Evolutionary conservation across 225 moss, liverwort and hornwort genomes (phyloP).

Genomic region (Bryoerythrophyllum caledonicum): DNA sequence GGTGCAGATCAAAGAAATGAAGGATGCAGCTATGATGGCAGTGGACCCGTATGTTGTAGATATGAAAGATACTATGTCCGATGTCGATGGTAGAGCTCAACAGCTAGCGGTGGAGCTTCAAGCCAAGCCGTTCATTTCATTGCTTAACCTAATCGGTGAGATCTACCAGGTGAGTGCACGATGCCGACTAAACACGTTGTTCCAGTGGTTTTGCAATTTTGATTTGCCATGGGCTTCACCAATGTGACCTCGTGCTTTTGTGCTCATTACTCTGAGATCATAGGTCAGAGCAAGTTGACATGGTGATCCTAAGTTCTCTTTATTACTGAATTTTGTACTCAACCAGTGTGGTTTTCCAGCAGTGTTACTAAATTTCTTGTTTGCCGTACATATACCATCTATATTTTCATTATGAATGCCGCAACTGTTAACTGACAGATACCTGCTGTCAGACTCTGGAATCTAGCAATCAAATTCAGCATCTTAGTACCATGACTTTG

Average conservation of each 20-base stretch:
- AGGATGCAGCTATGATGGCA: slow-evolving; percentile 77
- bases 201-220: slow-evolving; percentile 4
- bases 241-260: slow-evolving; percentile 1
- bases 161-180: slow-evolving; percentile 74
- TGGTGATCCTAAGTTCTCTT: slow-evolving; percentile 14
- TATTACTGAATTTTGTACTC: not conserved
- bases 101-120: slow-evolving; percentile 77
- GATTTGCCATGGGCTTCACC: not conserved
- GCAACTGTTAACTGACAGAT: not conserved
- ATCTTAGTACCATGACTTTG: not conserved
- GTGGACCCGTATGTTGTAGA: slow-evolving; percentile 69
- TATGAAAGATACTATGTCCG: slow-evolving; percentile 59
- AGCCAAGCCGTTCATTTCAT: slow-evolving; percentile 91
- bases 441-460: slow-evolving; percentile 2
- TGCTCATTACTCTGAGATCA: slow-evolving; percentile 8
- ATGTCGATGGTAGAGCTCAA: slow-evolving; percentile 69
- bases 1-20: slow-evolving; percentile 88
- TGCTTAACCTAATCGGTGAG: slow-evolving; percentile 85
- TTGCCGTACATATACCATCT: not conserved
- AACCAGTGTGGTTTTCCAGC: slow-evolving; percentile 8
- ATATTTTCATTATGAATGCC: slow-evolving; percentile 6
- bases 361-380: not conserved
- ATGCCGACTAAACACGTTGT: slow-evolving; percentile 5
- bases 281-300: slow-evolving; percentile 7
- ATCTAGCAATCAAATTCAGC: slow-evolving; percentile 1